These are phyloP conservation scores for Bathelium albidoporum DNA, from an alignment of 495 filamentous ascomycete species.

Conservation along the genomic window DNA sequence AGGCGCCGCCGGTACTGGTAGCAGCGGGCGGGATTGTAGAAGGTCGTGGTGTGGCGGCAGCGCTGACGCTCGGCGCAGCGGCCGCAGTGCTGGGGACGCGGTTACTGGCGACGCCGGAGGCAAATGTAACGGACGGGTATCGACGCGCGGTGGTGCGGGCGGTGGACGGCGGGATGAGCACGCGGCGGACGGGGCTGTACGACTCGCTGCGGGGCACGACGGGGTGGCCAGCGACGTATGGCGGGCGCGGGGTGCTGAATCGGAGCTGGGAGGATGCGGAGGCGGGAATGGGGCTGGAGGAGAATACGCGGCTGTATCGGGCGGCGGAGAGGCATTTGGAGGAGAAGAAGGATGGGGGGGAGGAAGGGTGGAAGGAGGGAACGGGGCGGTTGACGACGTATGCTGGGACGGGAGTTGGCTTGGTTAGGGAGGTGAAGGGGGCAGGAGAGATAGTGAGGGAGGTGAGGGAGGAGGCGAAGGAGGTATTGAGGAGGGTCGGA, in stretches of 20 bases:
- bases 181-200: slow-evolving; percentile 57
- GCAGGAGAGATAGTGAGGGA: slow-evolving; percentile 39
- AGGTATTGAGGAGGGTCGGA: slow-evolving; percentile 14
- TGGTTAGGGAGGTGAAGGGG: slow-evolving; percentile 37
- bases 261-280: slow-evolving; percentile 48
- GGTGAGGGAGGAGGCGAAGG: slow-evolving; percentile 24
- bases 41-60: slow-evolving; percentile 53
- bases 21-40: slow-evolving; percentile 68
- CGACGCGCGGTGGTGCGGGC: slow-evolving; percentile 50
- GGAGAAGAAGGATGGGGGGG: slow-evolving; percentile 52
- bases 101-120: slow-evolving; percentile 57
- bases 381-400: slow-evolving; percentile 62
- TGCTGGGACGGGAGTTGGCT: slow-evolving; percentile 46
- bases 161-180: slow-evolving; percentile 52
- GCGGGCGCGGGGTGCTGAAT: slow-evolving; percentile 54
- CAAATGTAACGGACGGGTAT: slow-evolving; percentile 49
- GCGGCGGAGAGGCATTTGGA: slow-evolving; percentile 38
- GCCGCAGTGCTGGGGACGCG: slow-evolving; percentile 63
- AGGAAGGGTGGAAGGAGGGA: slow-evolving; percentile 14
- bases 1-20: slow-evolving; percentile 43
- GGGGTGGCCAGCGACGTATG: slow-evolving; percentile 57
- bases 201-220: slow-evolving; percentile 58
- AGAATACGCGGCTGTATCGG: slow-evolving; percentile 51
- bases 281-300: slow-evolving; percentile 44
- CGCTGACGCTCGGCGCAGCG: slow-evolving; percentile 54